Conservation (phyloP, 2,329 filamentous ascomycete genomes). For the Lasiodiplodia sp. region DNA sequence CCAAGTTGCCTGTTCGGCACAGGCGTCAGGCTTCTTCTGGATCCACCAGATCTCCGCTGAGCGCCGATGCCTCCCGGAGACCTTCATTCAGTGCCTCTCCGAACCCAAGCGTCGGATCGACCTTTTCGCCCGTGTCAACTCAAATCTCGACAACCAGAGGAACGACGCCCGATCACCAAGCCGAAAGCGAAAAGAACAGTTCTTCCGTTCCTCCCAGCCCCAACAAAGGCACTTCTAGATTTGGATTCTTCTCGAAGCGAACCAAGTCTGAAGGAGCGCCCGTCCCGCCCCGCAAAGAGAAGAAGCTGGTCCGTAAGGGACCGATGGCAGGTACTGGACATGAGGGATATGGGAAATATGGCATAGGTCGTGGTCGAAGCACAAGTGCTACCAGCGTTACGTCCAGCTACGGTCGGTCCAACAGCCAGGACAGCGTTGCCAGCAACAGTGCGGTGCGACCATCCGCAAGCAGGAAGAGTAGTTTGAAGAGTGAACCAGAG, state of each 20-base stretch:
- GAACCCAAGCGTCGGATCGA: slow-evolving; percentile 42
- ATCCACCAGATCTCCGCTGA: slow-evolving; percentile 17
- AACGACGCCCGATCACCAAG: slow-evolving; percentile 50
- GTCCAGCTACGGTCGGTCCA: slow-evolving; percentile 56
- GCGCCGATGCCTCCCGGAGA: slow-evolving; percentile 6
- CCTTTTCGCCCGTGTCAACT: slow-evolving; percentile 35
- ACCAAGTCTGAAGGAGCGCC: slow-evolving; percentile 67
- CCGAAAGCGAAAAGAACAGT: slow-evolving; percentile 41
- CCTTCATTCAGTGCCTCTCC: slow-evolving; percentile 38
- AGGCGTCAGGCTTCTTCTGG: slow-evolving; percentile 58
- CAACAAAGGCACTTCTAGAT: slow-evolving; percentile 67
- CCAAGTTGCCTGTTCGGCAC: slow-evolving; percentile 55
- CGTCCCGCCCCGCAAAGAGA: slow-evolving; percentile 61
- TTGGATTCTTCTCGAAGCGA: slow-evolving; percentile 79
- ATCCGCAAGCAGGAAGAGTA: slow-evolving; percentile 51
- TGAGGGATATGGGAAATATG: slow-evolving; percentile 79
- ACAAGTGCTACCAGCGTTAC: slow-evolving; percentile 61
- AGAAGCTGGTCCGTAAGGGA: slow-evolving; percentile 67
- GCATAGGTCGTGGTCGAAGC: slow-evolving; percentile 68
- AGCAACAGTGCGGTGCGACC: slow-evolving; percentile 44
- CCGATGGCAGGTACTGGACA: slow-evolving; percentile 93
- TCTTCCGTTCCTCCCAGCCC: slow-evolving; percentile 59
- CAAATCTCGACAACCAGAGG: slow-evolving; percentile 38
- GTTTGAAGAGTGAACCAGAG: slow-evolving; percentile 50
- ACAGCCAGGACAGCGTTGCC: slow-evolving; percentile 51